Evolutionary conservation across 164 flowering plant genomes (phyloP).

Genomic region (Nelumbo lutea): DNA sequence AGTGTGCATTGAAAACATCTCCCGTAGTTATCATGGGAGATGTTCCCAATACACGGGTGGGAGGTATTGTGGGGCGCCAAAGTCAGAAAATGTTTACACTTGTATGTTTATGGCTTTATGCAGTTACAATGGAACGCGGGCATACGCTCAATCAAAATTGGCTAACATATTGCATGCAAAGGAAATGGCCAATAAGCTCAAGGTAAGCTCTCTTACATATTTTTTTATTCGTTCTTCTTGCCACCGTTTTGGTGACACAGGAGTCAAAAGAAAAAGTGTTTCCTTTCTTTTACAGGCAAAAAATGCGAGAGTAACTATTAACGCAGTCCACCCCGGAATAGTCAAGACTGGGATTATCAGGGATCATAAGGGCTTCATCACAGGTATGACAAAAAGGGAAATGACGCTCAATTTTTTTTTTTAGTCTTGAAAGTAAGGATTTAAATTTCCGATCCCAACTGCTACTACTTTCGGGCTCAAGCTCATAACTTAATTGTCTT

Average conservation of each 20-base stretch:
- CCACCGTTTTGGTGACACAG: background rate
- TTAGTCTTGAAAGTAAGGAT: no score
- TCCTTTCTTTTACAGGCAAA: conserved; percentile 45
- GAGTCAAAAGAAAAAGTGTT: background rate
- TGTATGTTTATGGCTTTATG: conserved; percentile 1
- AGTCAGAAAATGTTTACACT: no score
- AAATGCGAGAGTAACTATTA: conserved; percentile 77
- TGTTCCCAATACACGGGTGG: no score
- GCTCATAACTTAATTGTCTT: no score
- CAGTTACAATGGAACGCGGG: conserved; percentile 84
- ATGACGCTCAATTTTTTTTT: no score
- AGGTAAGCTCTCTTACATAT: conserved; percentile 33
- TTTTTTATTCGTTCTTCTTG: background rate
- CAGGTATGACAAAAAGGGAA: conserved; percentile 43
- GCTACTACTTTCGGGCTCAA: no score
- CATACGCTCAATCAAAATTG: conserved; percentile 88
- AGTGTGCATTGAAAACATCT: no score
- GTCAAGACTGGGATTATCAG: conserved; percentile 95
- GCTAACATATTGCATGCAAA: conserved; percentile 85
- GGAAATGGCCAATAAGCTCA: conserved; percentile 69
- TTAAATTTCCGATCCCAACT: no score
- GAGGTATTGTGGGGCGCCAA: no score
- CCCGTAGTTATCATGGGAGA: no score
- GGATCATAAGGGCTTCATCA: conserved; percentile 70
- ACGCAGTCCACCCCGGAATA: conserved; percentile 96